Evolutionary conservation across 129 eudicot genomes (phyloP).

Genomic region (Cynara cardunculus): DNA sequence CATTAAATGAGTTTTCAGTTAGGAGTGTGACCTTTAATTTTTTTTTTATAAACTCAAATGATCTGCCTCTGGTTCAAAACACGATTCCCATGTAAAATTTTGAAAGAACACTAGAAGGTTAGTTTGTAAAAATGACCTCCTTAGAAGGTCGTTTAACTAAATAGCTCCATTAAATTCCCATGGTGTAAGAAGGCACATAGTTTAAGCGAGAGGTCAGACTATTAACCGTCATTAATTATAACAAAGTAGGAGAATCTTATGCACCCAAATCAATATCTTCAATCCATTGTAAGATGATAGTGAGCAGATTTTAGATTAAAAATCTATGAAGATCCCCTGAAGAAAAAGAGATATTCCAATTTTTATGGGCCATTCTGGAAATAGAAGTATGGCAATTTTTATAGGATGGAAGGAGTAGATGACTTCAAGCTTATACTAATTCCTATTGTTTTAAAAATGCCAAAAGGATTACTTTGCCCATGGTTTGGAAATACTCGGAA

Average conservation of each 20-base stretch:
- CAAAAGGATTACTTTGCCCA: background rate
- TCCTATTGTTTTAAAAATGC: background rate
- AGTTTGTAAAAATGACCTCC: background rate
- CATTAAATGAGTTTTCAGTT: background rate
- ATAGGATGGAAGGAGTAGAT: background rate
- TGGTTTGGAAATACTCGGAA: no score
- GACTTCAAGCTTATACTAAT: background rate
- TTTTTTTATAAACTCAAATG: background rate
- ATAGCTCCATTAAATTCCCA: background rate
- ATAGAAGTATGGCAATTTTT: background rate
- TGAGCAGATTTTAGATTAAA: background rate
- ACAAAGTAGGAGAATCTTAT: background rate
- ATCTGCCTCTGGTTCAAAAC: background rate
- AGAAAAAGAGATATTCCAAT: background rate
- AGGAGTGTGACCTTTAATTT: background rate
- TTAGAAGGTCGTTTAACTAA: background rate
- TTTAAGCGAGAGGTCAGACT: background rate
- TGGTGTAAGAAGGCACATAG: background rate
- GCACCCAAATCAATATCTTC: background rate
- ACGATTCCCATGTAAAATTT: background rate
- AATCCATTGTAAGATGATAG: background rate
- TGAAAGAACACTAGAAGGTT: background rate
- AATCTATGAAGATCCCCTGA: background rate
- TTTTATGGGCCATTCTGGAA: background rate
- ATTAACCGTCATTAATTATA: background rate